Evolutionary conservation across 495 filamentous ascomycete species (phyloP).

Genomic region (Talaromyces adpressus): DNA sequence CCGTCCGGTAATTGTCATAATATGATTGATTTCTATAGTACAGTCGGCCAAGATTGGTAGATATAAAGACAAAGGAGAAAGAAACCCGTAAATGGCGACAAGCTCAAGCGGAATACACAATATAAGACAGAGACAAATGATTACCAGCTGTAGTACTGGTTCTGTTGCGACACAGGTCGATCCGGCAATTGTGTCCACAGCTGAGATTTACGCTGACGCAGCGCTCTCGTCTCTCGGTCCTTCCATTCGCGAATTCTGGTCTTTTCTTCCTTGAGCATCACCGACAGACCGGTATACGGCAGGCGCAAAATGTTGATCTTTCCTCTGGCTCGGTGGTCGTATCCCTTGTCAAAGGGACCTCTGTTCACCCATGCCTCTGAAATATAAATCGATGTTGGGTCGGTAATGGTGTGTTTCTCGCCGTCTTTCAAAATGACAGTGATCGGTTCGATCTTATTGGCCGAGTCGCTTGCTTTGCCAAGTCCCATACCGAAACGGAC

Average conservation of each 20-base stretch:
- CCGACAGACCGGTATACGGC: slow-evolving; percentile 68
- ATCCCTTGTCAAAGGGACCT: slow-evolving; percentile 47
- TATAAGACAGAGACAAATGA: background rate
- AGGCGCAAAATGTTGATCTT: slow-evolving; percentile 50
- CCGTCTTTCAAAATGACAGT: slow-evolving; percentile 32
- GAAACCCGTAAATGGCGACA: background rate
- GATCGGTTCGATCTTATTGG: slow-evolving; percentile 34
- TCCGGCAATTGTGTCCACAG: slow-evolving; percentile 85
- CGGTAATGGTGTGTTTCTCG: slow-evolving; percentile 52
- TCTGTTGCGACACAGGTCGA: slow-evolving; percentile 52
- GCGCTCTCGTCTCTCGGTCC: slow-evolving; percentile 68
- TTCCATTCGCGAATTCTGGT: slow-evolving; percentile 73
- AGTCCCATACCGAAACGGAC: slow-evolving; percentile 79
- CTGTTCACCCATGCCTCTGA: slow-evolving; percentile 87
- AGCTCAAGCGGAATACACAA: background rate
- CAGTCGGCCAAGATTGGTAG: background rate
- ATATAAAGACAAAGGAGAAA: slow-evolving; percentile 1
- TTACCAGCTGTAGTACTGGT: slow-evolving; percentile 87
- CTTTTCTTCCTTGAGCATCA: slow-evolving; percentile 87
- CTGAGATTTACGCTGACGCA: slow-evolving; percentile 55
- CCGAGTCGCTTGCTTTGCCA: slow-evolving; percentile 29
- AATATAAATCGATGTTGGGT: slow-evolving; percentile 75
- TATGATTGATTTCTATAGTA: slow-evolving; percentile 6
- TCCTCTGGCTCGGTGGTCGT: slow-evolving; percentile 65
- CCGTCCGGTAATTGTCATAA: background rate